Conservation (phyloP, 768 basidiomycete genomes). For the Lentinula guzmanii region DNA sequence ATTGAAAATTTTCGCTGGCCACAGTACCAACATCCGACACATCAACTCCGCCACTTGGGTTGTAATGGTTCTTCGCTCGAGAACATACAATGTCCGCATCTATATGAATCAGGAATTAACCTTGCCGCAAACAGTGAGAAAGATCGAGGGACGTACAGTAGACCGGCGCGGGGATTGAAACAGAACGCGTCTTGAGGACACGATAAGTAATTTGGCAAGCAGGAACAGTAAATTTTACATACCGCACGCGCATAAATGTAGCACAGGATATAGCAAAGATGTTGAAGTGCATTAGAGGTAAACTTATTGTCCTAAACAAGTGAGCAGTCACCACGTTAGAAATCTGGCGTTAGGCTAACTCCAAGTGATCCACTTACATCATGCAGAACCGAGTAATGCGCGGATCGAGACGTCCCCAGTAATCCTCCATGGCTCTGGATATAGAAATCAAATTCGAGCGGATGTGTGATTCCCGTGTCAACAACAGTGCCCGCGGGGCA, state of each 20-base stretch:
- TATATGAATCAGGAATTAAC: slow-evolving; percentile 15
- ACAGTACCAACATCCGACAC: slow-evolving; percentile 31
- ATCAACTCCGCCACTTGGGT: slow-evolving; percentile 39
- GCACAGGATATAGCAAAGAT: slow-evolving; percentile 65
- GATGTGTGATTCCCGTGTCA: slow-evolving; percentile 64
- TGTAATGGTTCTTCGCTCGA: slow-evolving; percentile 59
- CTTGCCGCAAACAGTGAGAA: background rate
- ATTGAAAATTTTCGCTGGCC: slow-evolving; percentile 27
- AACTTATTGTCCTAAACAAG: slow-evolving; percentile 47
- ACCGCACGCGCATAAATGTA: slow-evolving; percentile 71
- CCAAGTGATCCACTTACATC: slow-evolving; percentile 26
- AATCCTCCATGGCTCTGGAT: slow-evolving; percentile 74
- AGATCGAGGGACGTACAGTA: slow-evolving; percentile 51
- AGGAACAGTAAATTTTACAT: background rate
- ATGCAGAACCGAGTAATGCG: slow-evolving; percentile 40
- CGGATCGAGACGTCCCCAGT: slow-evolving; percentile 61
- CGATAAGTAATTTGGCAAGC: too few species aligned
- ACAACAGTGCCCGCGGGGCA: slow-evolving; percentile 75
- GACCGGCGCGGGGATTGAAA: slow-evolving; percentile 81
- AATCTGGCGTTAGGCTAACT: too few species aligned
- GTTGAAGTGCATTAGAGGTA: slow-evolving; percentile 62
- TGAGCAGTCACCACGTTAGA: too few species aligned
- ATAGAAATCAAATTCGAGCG: slow-evolving; percentile 74
- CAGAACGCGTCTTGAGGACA: slow-evolving; percentile 55
- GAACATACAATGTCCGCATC: slow-evolving; percentile 76